Evolutionary conservation across 2,329 filamentous ascomycete genomes (phyloP).

Genomic region (Sphaerulina musiva): DNA sequence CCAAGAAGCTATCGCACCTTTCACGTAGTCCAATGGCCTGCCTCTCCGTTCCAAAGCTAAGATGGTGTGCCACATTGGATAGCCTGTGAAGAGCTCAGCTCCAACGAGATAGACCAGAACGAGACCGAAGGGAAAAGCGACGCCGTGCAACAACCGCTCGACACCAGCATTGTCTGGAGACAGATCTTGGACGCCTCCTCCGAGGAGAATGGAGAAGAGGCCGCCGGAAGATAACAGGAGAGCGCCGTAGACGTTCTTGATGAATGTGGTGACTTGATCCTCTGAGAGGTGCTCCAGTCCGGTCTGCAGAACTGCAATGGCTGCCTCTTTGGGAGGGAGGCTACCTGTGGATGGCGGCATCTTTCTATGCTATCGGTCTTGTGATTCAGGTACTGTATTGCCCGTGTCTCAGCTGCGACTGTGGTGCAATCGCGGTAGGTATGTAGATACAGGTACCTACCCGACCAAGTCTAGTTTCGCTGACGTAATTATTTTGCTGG

Average conservation of each 20-base stretch:
- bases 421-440: no score
- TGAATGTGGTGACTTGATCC: slow-evolving; percentile 18
- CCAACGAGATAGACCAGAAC: slow-evolving; percentile 28
- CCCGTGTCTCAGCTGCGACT: no score
- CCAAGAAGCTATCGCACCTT: slow-evolving; percentile 16
- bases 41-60: slow-evolving; percentile 24
- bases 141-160: slow-evolving; percentile 23
- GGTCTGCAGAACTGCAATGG: slow-evolving; percentile 19
- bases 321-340: slow-evolving; percentile 21
- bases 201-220: slow-evolving; percentile 21
- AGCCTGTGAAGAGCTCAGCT: slow-evolving; percentile 30
- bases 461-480: no score
- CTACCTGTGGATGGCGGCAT: slow-evolving; percentile 13
- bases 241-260: slow-evolving; percentile 29
- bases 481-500: no score
- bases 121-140: slow-evolving; percentile 26
- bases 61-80: slow-evolving; percentile 30
- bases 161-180: slow-evolving; percentile 22
- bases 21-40: slow-evolving; percentile 18
- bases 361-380: not conserved
- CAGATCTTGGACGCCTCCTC: slow-evolving; percentile 19
- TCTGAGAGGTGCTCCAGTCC: slow-evolving; percentile 26
- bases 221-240: slow-evolving; percentile 25
- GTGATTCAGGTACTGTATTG: no score
- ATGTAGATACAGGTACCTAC: no score